Conservation (phyloP, 1,284 basidiomycete species). For the Leucoagaricus sp. region DNA sequence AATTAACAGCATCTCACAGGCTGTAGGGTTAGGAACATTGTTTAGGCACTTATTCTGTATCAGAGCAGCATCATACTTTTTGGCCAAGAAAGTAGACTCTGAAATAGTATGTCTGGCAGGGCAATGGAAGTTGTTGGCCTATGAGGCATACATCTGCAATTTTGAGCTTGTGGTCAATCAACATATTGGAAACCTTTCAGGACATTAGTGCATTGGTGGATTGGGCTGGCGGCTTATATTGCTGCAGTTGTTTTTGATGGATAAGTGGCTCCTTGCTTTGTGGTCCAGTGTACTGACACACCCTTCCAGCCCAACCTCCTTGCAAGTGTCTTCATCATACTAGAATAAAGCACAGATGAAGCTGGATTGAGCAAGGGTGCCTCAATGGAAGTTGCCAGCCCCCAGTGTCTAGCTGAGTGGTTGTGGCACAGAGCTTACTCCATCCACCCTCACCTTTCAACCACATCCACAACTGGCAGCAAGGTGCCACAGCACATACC, state of each 20-base stretch:
- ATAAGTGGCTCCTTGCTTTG: not conserved
- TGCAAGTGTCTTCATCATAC: too few relatives aligned
- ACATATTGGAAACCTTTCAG: not conserved
- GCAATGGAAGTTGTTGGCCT: slow-evolving; percentile 19
- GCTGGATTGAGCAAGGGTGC: too few relatives aligned
- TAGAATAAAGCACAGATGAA: too few relatives aligned
- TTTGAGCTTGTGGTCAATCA: slow-evolving; percentile 14
- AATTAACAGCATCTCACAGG: slow-evolving; percentile 28
- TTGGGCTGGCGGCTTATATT: not conserved
- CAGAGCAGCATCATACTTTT: slow-evolving; percentile 23
- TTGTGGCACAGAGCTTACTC: too few relatives aligned
- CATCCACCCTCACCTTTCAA: too few relatives aligned
- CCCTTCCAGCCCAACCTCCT: slow-evolving; percentile 2
- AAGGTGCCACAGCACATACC: too few relatives aligned
- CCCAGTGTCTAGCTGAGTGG: too few relatives aligned
- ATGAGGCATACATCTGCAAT: slow-evolving; percentile 18
- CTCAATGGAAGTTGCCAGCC: too few relatives aligned
- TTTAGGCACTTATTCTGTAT: slow-evolving; percentile 38
- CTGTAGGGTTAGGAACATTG: slow-evolving; percentile 27
- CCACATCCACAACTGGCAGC: too few relatives aligned
- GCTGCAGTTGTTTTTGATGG: not conserved
- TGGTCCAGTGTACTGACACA: not conserved
- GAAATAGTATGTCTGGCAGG: slow-evolving; percentile 29
- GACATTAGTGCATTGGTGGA: not conserved
- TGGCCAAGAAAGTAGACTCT: slow-evolving; percentile 28